These are phyloP conservation scores for Alternaria ethzedia DNA, from an alignment of 2,329 filamentous ascomycete species.

Conservation along the genomic window DNA sequence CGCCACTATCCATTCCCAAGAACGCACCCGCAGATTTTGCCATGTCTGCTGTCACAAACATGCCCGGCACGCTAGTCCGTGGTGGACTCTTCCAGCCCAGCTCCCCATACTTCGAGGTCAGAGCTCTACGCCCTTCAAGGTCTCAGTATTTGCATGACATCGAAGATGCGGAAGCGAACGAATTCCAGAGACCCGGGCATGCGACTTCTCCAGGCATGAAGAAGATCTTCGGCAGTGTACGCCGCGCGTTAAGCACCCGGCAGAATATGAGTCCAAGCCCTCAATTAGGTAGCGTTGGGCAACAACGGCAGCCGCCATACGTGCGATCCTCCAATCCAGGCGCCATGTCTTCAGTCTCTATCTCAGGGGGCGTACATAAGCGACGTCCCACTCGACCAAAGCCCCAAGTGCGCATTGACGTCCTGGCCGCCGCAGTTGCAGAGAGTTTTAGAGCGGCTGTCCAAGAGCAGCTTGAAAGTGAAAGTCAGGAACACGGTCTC, in stretches of 20 bases:
- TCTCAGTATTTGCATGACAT: conserved; percentile 42
- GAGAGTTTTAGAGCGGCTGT: conserved; percentile 82
- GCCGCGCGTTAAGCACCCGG: conserved; percentile 75
- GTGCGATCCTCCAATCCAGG: conserved; percentile 40
- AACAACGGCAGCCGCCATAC: conserved; percentile 31
- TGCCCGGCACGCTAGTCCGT: conserved; percentile 83
- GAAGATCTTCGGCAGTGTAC: conserved; percentile 84
- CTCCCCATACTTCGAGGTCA: conserved; percentile 76
- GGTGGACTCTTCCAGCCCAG: conserved; percentile 84
- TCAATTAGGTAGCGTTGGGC: conserved; percentile 24
- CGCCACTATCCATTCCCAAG: conserved; percentile 58
- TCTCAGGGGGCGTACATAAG: conserved; percentile 40
- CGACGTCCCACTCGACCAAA: conserved; percentile 36
- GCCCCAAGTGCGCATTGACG: conserved; percentile 72
- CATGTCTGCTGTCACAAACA: conserved; percentile 67
- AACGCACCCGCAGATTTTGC: conserved; percentile 49
- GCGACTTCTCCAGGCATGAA: conserved; percentile 71
- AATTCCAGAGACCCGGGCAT: conserved; percentile 31
- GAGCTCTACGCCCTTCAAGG: conserved; percentile 35
- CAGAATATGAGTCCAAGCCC: conserved; percentile 40
- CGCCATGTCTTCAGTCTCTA: conserved; percentile 28
- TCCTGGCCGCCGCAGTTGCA: conserved; percentile 77
- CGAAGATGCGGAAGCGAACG: conserved; percentile 30
- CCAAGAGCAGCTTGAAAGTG: conserved; percentile 61
- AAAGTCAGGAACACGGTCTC: conserved; percentile 30